Base-by-base conservation (phyloP, 805 yeast species). In the Torulaspora delbrueckii region DNA sequence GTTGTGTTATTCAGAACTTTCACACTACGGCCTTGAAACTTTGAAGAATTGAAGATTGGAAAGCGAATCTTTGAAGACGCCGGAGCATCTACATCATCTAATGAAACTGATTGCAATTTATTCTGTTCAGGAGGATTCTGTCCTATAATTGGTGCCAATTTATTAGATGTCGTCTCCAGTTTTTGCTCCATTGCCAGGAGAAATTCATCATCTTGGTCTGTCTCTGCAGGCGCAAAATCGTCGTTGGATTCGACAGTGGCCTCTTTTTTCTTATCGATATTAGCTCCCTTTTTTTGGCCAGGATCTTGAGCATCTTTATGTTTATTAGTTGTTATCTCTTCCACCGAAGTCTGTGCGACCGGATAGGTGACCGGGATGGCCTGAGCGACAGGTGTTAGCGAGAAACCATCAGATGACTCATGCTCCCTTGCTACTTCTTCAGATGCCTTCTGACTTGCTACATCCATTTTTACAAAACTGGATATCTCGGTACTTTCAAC, bases 21-120 rank as follows among this genome's bases (percentile, higher is more conserved):
- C 24, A 13, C 18, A 9, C 18, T 28, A 16, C 3, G 18, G 5
- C 14, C 16, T 18, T n/a, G 19, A 6, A 54, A 9, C 36, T 51
- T 56, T 24, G 50, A 42, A 4, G 54, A 49, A 34, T 54, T 55
- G 38, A 56, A 58, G 26, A 58, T 58, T 1, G 60, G 62, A 14
- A 58, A 50, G 10, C 51, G 48, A 23, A 56, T 54, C 26, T 27
- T 36, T 7, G 43, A 24, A 5, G 26, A n/a, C 7, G 10, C 16
- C 6, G 45, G 39, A 22, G 22, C 14, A 27, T 38, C 42, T 14
- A 26, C 33, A 19, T 23, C 14, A 16, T 27, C 32, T 2, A 8
- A 9, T 23, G 18, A 18, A 5, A 37, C 27, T 9, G 40, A 9
- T 8, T 27, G 36, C 10, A 14, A 16, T 13, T 13, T 25, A 16